Evolutionary conservation across 495 filamentous ascomycete genomes (phyloP).

Genomic region (Xylaria sp.): DNA sequence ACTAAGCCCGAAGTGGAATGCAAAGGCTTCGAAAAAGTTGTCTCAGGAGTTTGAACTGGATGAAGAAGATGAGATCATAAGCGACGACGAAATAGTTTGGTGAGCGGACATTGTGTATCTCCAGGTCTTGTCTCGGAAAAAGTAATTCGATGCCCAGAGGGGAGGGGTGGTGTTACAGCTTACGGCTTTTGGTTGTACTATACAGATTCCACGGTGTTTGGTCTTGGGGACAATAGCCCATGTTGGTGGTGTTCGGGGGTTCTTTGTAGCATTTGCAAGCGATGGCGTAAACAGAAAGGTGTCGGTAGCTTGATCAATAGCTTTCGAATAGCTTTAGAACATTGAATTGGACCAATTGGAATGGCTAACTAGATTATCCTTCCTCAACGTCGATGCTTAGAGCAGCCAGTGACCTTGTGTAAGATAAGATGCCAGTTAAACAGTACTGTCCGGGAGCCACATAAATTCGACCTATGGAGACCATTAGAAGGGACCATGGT

Average conservation of each 20-base stretch:
- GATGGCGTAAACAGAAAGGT: slow-evolving; percentile 19
- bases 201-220: background rate
- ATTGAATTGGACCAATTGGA: slow-evolving; percentile 15
- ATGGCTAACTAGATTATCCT: background rate
- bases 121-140: background rate
- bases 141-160: background rate
- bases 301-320: slow-evolving; percentile 12
- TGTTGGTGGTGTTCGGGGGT: background rate
- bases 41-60: slow-evolving; percentile 38
- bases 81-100: slow-evolving; percentile 42
- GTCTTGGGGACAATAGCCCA: background rate
- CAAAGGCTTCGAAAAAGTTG: slow-evolving; percentile 42
- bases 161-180: background rate
- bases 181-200: slow-evolving; percentile 1
- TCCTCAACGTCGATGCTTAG: background rate
- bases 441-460: background rate
- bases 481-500: too few relatives aligned
- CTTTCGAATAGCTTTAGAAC: background rate
- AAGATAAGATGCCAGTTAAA: background rate
- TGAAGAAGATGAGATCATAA: slow-evolving; percentile 46
- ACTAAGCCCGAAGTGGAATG: slow-evolving; percentile 40
- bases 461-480: too few relatives aligned
- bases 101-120: slow-evolving; percentile 15
- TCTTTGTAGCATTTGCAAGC: slow-evolving; percentile 21
- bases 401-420: background rate